phyloP scores from a whole-genome alignment of 495 filamentous ascomycete genomes.

The Aspergillus olivimuriae region DNA sequence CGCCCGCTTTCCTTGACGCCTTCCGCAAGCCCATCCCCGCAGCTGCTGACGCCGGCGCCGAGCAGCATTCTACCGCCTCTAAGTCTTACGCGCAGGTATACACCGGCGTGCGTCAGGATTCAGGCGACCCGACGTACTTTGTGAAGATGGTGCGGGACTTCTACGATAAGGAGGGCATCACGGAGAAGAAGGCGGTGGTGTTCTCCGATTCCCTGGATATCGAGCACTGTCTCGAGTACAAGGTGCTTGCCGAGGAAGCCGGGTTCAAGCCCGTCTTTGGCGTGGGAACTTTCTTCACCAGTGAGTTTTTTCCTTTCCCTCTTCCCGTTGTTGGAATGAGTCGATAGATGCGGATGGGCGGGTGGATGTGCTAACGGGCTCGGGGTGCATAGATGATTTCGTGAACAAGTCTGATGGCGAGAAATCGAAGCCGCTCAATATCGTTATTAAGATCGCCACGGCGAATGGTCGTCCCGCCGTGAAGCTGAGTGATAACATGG shows the following conservation, averaged over 20 bases:
- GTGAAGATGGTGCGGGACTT: constrained; percentile 79
- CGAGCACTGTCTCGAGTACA: constrained; percentile 86
- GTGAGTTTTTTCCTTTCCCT: constrained; percentile 31
- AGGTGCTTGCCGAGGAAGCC: constrained; percentile 66
- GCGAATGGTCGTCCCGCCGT: constrained; percentile 77
- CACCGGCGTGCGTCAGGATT: constrained; percentile 87
- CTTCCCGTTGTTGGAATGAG: neutral
- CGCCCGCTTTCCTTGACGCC: constrained; percentile 76
- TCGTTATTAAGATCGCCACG: constrained; percentile 91
- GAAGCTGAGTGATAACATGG: constrained; percentile 95
- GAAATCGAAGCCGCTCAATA: constrained; percentile 92
- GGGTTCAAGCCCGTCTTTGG: constrained; percentile 84
- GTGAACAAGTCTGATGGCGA: constrained; percentile 54
- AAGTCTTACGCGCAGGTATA: constrained; percentile 80
- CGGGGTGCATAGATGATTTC: constrained; percentile 90
- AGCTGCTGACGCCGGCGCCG: constrained; percentile 27
- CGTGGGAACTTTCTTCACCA: constrained; percentile 91
- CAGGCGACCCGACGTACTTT: constrained; percentile 79
- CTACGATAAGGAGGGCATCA: constrained; percentile 71
- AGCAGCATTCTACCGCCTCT: constrained; percentile 14
- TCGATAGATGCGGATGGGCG: too few relatives aligned
- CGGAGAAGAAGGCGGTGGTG: constrained; percentile 83
- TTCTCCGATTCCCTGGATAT: constrained; percentile 95
- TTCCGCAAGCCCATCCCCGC: constrained; percentile 61
- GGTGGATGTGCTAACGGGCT: too few relatives aligned